Evolutionary conservation across 2,329 filamentous ascomycete genomes (phyloP), one percentile per base, ranked within the genome.

Genomic region (Blastomyces parvus): DNA sequence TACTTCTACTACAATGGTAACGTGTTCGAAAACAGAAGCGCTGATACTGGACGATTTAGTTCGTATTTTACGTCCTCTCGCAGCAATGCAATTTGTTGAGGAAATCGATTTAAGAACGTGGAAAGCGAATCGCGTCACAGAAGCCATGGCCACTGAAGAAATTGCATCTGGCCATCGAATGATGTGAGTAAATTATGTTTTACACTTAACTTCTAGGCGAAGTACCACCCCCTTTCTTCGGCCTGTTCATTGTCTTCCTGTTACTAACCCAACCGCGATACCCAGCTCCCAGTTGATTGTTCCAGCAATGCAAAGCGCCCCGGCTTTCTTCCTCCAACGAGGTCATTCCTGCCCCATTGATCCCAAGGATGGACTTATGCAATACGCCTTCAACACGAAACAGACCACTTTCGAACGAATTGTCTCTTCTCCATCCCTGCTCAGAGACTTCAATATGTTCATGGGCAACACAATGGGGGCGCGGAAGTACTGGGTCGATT

Each of bases 391-490:
- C 22, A 56, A 62, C 33, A 62, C 60, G 22, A 42, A 57, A 38
- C 36, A 62, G 27, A 42, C 60, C 22, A 30, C 60, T n/a, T 62
- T 62, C 30, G 50, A 62, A 56, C 50, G 60, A 7, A 56, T 62
- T 44, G 25, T 42, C n/a, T 56, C 60, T 30, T 55, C 46, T 22
- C 50, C 60, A 44, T 62, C 60, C 36, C 13, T 62, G 36, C 50
- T 57, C 22, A 56, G 30, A 13, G 60, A 62, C 13, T 62, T 62
- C 50, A 57, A 62, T 38, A 44, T 22, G 9, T 62, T 62, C 40
- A 56, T 62, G 60, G 50, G 50, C 38, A 62, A 44, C 36, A 62
- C 60, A 2, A 62, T 62, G 60, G 60, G 60, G 8, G 60, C 60
- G 19, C 48, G 60, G 19, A 62, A 38, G 7, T 62, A 62, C 25